Evolutionary conservation across 2,329 filamentous ascomycete species (phyloP).

Genomic region (Stenocarpella maydis): DNA sequence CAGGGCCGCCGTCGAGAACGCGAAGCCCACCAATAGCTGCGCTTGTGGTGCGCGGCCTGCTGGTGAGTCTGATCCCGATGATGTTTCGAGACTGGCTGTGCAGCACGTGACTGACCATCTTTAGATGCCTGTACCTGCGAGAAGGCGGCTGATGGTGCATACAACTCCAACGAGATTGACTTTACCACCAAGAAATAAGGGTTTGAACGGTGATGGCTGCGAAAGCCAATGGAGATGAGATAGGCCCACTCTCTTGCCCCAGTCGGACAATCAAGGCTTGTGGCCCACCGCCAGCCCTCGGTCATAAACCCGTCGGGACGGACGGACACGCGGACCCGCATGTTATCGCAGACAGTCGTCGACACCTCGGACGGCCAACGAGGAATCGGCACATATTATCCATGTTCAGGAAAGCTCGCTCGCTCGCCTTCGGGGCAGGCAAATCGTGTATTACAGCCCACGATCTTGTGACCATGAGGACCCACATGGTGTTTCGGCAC

Average conservation of each 20-base stretch:
- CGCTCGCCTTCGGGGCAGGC: neutral
- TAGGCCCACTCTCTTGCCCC: no score
- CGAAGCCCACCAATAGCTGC: conserved; percentile 67
- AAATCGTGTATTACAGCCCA: neutral
- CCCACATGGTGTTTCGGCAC: neutral
- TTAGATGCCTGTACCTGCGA: conserved; percentile 82
- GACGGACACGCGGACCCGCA: neutral
- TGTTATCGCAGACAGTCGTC: neutral
- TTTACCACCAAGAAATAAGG: conserved; percentile 76
- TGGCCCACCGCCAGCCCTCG: neutral
- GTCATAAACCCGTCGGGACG: neutral
- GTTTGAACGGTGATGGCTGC: neutral
- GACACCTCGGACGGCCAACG: no score
- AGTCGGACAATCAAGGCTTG: neutral
- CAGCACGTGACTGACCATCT: conserved; percentile 18
- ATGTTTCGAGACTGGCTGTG: neutral
- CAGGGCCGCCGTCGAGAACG: conserved; percentile 74
- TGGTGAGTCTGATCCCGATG: conserved; percentile 56
- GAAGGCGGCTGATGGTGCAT: conserved; percentile 70
- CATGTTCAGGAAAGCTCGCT: neutral
- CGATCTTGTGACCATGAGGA: neutral
- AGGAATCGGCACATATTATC: neutral
- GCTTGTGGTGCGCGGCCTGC: conserved; percentile 79
- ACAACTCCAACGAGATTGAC: conserved; percentile 79
- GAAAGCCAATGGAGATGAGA: neutral